phyloP scores from a whole-genome alignment of 129 eudicot genomes.

The Scalesia atractyloides region DNA sequence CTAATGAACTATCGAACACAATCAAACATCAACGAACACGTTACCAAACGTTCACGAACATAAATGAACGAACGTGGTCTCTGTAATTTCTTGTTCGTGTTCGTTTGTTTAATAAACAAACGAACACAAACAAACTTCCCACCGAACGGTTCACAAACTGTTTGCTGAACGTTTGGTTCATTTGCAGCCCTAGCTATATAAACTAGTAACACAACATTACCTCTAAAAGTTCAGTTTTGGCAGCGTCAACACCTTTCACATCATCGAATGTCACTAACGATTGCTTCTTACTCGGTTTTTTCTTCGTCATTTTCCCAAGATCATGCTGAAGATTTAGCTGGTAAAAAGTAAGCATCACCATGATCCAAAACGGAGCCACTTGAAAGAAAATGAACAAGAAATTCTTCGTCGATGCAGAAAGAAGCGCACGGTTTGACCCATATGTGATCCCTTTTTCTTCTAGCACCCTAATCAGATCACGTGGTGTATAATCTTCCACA shows the following conservation, averaged over 20 bases:
- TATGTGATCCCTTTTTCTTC: slow-evolving; percentile 35
- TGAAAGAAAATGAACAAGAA: slow-evolving; percentile 38
- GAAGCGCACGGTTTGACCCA: slow-evolving; percentile 38
- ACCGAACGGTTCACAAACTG: no score
- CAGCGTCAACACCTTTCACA: slow-evolving; percentile 47
- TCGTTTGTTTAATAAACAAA: no score
- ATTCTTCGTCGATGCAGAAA: slow-evolving; percentile 33
- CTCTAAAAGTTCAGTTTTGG: slow-evolving; percentile 44
- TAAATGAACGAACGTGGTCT: no score
- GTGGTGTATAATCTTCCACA: slow-evolving; percentile 42
- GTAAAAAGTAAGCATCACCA: slow-evolving; percentile 40
- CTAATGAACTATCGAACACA: no score
- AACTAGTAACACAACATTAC: neutral
- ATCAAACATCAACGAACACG: no score
- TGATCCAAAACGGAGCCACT: slow-evolving; percentile 44
- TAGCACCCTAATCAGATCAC: slow-evolving; percentile 29
- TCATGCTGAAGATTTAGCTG: slow-evolving; percentile 39
- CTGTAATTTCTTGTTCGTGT: no score
- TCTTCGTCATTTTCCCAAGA: slow-evolving; percentile 38
- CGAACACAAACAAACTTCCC: no score
- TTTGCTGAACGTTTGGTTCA: no score
- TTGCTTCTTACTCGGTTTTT: slow-evolving; percentile 38
- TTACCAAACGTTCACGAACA: no score
- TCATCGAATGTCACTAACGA: slow-evolving; percentile 42
- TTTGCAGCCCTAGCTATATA: no score